Evolutionary conservation across 352 stramenopile genomes (phyloP), one percentile per base, ranked within the genome.

Genomic region (Aphanomyces stellatus): DNA sequence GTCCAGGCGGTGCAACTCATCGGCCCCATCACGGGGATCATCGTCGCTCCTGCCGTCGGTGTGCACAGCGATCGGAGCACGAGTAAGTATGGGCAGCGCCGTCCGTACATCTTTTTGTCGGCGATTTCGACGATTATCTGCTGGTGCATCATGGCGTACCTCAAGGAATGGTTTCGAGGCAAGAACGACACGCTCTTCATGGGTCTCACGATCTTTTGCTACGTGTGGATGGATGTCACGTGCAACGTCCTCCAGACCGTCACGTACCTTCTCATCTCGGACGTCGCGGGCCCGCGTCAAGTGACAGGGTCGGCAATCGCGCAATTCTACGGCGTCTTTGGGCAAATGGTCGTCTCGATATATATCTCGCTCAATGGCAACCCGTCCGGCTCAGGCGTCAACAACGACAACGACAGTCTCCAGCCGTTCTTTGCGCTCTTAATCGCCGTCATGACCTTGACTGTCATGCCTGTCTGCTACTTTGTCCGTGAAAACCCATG

Each of bases 141-240:
- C 69, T 90, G 83, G 81, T 84, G 62, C 42, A 51, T 89, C 25
- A 90, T 90, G 83, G 27, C 80, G 2, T 72, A 89, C 17, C 80
- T 76, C 13, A 84, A 57, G 71, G 73, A 5, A 61, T 82, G 17
- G 79, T 72, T 77, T 24, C 74, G 75, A 10, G 83, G 80, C 27
- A n/a, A n/a, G n/a, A 76, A 90, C 49, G 70, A 72, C 0, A 71
- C 73, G 24, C 85, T 77, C 69, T 88, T 81, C 7, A 75, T 76
- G 5, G 64, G 75, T 41, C 69, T 90, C 62, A 88, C 79, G 28
- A 75, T 92, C 42, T 13, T 89, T 25, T 90, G 88, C 71, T 92
- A 92, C 72, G 83, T 79, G 27, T 92, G 81, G 81, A 92, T 92
- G 83, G 83, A 92, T 51, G 72, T 90, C 37, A 90, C 83, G 0